Conservation (phyloP, 2,329 filamentous ascomycete genomes). For the Diplocarpon mali region DNA sequence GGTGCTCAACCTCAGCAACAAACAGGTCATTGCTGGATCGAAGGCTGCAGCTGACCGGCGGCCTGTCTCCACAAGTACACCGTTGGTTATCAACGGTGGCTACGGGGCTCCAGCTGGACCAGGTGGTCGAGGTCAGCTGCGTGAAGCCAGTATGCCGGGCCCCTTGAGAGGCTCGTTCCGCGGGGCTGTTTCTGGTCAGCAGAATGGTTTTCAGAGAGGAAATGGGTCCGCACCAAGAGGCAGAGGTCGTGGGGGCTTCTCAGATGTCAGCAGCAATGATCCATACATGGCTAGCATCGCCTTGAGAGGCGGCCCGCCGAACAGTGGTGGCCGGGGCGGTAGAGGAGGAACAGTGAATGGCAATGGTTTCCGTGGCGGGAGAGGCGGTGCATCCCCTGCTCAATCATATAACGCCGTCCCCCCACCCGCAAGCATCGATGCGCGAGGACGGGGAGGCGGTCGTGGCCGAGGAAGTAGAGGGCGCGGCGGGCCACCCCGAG, state of each 20-base stretch:
- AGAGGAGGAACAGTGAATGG: conserved; percentile 10
- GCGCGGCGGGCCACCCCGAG: conserved; percentile 9
- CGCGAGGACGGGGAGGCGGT: conserved; percentile 28
- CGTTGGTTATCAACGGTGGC: conserved; percentile 39
- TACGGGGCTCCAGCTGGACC: conserved; percentile 40
- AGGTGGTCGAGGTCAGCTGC: conserved; percentile 50
- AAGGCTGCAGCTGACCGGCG: conserved; percentile 45
- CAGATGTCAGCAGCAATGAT: conserved; percentile 17
- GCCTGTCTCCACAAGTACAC: conserved; percentile 35
- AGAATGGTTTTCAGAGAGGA: conserved; percentile 31
- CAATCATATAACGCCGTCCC: conserved; percentile 43
- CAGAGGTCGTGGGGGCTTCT: conserved; percentile 27
- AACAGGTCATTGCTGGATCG: conserved; percentile 65
- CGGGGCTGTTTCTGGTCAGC: conserved; percentile 40
- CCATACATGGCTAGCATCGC: conserved; percentile 5
- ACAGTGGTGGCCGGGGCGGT: conserved; percentile 15
- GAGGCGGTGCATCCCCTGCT: conserved; percentile 14
- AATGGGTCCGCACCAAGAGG: conserved; percentile 26
- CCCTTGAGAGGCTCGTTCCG: conserved; percentile 47
- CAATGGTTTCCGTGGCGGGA: conserved; percentile 14
- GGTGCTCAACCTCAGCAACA: conserved; percentile 76
- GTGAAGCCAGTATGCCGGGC: conserved; percentile 43
- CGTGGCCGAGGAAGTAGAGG: conserved; percentile 20
- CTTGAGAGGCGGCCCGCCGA: conserved; percentile 6
- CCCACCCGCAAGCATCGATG: conserved; percentile 47